These are phyloP conservation scores for Paecilomyces niveus DNA, from an alignment of 2,329 filamentous ascomycete species.

Conservation along the genomic window DNA sequence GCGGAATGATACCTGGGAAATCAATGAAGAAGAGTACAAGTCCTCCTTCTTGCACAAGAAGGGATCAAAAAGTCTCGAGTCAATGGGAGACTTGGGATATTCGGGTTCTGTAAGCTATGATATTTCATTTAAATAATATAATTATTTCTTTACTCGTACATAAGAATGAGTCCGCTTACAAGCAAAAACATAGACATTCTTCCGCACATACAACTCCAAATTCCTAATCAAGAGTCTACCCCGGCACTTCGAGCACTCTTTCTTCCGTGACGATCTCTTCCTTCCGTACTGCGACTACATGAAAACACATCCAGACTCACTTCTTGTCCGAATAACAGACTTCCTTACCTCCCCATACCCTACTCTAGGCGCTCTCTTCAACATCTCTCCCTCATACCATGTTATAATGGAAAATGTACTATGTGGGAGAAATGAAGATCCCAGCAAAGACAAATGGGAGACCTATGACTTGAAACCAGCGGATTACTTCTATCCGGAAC, in stretches of 20 bases:
- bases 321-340: slow-evolving; percentile 66
- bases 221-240: slow-evolving; percentile 68
- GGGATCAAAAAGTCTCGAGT: slow-evolving; percentile 39
- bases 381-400: slow-evolving; percentile 60
- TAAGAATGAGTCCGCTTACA: neutral
- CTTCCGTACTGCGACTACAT: slow-evolving; percentile 59
- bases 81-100: slow-evolving; percentile 64
- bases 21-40: slow-evolving; percentile 49
- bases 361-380: slow-evolving; percentile 54
- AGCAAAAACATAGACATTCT: slow-evolving; percentile 51
- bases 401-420: slow-evolving; percentile 74
- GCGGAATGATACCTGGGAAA: slow-evolving; percentile 45
- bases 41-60: slow-evolving; percentile 44
- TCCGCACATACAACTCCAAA: slow-evolving; percentile 57
- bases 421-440: slow-evolving; percentile 48
- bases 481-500: slow-evolving; percentile 68
- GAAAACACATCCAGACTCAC: slow-evolving; percentile 50
- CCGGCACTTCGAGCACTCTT: slow-evolving; percentile 61
- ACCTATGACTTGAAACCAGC: slow-evolving; percentile 68
- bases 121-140: neutral
- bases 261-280: slow-evolving; percentile 62
- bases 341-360: slow-evolving; percentile 52
- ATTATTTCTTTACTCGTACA: too few relatives aligned
- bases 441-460: slow-evolving; percentile 51
- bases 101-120: slow-evolving; percentile 53